These are phyloP conservation scores for Pestalotiopsis sp. DNA, from an alignment of 2,329 filamentous ascomycete genomes.

Conservation along the genomic window DNA sequence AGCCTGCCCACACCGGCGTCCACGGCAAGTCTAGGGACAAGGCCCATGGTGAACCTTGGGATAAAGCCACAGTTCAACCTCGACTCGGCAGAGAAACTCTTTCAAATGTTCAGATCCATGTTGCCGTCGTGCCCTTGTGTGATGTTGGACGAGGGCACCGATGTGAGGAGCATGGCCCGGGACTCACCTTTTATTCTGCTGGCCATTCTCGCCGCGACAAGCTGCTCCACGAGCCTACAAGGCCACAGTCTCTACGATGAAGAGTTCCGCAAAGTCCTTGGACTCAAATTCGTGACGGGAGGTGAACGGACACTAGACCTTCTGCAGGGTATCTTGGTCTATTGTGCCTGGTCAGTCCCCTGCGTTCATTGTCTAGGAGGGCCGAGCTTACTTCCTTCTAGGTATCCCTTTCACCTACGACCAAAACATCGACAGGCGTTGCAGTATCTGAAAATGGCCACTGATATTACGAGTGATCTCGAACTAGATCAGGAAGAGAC, in stretches of 20 bases:
- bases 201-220: conserved; percentile 55
- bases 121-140: conserved; percentile 46
- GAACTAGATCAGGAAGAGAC: conserved; percentile 47
- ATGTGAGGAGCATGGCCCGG: conserved; percentile 46
- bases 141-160: conserved; percentile 40
- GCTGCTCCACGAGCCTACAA: conserved; percentile 50
- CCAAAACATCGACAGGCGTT: conserved; percentile 52
- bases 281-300: conserved; percentile 57
- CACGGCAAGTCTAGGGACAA: conserved; percentile 30
- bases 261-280: conserved; percentile 60
- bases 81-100: conserved; percentile 50
- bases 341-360: conserved; percentile 54
- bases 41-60: conserved; percentile 40
- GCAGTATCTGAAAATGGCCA: conserved; percentile 56
- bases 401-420: conserved; percentile 59
- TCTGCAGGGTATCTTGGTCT: conserved; percentile 59
- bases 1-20: conserved; percentile 28
- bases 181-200: conserved; percentile 56
- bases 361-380: background rate
- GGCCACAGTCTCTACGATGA: conserved; percentile 58
- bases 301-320: conserved; percentile 61
- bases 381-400: conserved; percentile 26
- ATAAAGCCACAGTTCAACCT: conserved; percentile 59
- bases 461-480: conserved; percentile 53
- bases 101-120: conserved; percentile 48